Evolutionary conservation across 2,329 filamentous ascomycete species (phyloP).

Genomic region (Phyllosticta capitalensis): DNA sequence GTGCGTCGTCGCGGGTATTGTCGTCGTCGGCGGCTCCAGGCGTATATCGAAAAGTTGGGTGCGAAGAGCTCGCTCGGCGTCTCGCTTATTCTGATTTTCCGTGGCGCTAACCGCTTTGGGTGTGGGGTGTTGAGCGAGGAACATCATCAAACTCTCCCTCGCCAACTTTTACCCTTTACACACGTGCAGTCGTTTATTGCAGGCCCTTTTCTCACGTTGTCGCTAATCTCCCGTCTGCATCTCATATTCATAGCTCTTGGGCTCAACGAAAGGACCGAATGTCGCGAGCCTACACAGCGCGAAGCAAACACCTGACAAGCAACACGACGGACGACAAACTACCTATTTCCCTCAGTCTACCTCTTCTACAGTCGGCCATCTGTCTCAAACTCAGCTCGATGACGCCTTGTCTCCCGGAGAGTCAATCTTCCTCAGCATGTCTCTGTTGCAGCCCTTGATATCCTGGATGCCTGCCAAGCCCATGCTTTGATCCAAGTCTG

Average conservation of each 20-base stretch:
- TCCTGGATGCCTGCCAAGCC: constrained; percentile 19
- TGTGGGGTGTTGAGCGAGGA: neutral
- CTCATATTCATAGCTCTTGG: too few species aligned
- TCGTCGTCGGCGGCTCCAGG: neutral
- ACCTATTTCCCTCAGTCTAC: neutral
- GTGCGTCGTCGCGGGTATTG: neutral
- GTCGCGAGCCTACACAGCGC: neutral
- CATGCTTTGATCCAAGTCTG: constrained; percentile 18
- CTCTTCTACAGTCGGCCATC: neutral
- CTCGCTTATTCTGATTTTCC: neutral
- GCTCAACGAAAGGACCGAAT: too few species aligned
- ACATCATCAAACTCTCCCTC: neutral
- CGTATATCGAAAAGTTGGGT: neutral
- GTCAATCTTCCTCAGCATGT: constrained; percentile 1
- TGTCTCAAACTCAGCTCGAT: neutral
- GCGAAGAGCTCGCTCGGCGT: neutral
- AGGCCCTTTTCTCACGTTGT: too few species aligned
- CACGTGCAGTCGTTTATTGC: too few species aligned
- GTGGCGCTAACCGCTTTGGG: neutral
- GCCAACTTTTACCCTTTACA: too few species aligned
- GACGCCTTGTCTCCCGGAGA: constrained; percentile 4
- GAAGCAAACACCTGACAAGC: neutral
- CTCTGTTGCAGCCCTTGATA: constrained; percentile 10
- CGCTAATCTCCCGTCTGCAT: too few species aligned
- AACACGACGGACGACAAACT: neutral